A percentile compares a stretch with the other conserved stretches of the same genome.
Conservation (phyloP, 2,329 filamentous ascomycete genomes). For the Cercospora sp. region DNA sequence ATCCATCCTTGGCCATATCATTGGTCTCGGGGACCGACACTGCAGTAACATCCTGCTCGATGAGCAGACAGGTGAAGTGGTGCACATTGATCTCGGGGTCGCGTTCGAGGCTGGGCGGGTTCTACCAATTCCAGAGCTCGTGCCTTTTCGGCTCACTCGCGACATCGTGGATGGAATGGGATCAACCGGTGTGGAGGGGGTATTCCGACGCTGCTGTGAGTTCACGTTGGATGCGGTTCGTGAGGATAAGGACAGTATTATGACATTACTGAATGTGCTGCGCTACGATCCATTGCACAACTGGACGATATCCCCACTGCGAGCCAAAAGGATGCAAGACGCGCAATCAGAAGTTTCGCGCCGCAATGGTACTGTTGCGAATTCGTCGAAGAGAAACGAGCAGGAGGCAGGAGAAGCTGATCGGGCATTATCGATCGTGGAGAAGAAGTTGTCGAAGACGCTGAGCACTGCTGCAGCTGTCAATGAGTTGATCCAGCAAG, state of each 20-base stretch:
- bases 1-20: constrained; percentile 84
- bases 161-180: constrained; percentile 98
- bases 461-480: constrained; percentile 93
- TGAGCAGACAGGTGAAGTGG: constrained; percentile 82
- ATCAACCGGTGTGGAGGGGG: constrained; percentile 89
- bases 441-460: constrained; percentile 93
- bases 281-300: constrained; percentile 97
- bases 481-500: constrained; percentile 94
- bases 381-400: constrained; percentile 41
- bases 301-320: constrained; percentile 80
- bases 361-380: constrained; percentile 22
- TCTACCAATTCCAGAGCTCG: constrained; percentile 91
- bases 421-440: constrained; percentile 84
- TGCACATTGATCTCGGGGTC: constrained; percentile 95
- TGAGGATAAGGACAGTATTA: constrained; percentile 95
- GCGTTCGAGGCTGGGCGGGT: constrained; percentile 96
- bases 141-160: constrained; percentile 90
- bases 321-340: constrained; percentile 67
- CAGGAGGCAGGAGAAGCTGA: constrained; percentile 78
- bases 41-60: constrained; percentile 97
- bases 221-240: constrained; percentile 93
- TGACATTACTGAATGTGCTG: constrained; percentile 96
- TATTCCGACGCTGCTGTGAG: constrained; percentile 96
- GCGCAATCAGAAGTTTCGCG: constrained; percentile 50
- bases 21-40: constrained; percentile 91